Evolutionary conservation across 169 alveolate species (phyloP), one percentile per base, ranked within the genome.

Genomic region (Fabrea salina): DNA sequence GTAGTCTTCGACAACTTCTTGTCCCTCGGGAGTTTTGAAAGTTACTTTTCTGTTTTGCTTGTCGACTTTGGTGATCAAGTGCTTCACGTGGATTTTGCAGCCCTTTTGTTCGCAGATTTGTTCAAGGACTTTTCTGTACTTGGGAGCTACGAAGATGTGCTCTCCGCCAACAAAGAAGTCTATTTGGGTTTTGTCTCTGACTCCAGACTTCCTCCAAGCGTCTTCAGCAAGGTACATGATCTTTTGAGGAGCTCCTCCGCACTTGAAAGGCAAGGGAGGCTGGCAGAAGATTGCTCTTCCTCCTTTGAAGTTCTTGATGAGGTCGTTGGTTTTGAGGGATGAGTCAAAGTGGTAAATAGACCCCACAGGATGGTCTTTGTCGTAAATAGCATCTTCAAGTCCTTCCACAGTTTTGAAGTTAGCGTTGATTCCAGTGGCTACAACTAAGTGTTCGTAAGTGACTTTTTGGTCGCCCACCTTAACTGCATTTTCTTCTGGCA

Each of bases 221-320:
- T 83, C 86, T 22, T 86, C 89, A 2, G 86, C 59, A 32, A 89
- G 70, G 61, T 79, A 86, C 64, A 82, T 70, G 44, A 89, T 77
- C 35, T 89, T 89, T 72, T 86, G 56, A 30, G 94, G 94, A 32
- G 91, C 94, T 22, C 94, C 94, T 30, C 92, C 92, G 57, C 94
- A 89, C 67, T 89, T 89, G 16, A 89, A 82, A 22, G 94, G 94
- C 85, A 75, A 75, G 44, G 74, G 56, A 13, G 94, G 91, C 27
- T 83, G 82, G 6, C 82, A 49, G 82, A 89, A 89, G 22, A 85
- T 56, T 6, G 86, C 87, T 47, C 50, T 83, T 2, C 94, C 94
- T 47, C 89, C 92, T 39, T 75, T 50, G 59, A 85, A 85, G 25
- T 66, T 53, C 37, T 79, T 75, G 25, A 87, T 76, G 33, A 83